phyloP scores from a whole-genome alignment of 225 moss, liverwort and hornwort species.

The Pseudisothecium myosuroides region DNA sequence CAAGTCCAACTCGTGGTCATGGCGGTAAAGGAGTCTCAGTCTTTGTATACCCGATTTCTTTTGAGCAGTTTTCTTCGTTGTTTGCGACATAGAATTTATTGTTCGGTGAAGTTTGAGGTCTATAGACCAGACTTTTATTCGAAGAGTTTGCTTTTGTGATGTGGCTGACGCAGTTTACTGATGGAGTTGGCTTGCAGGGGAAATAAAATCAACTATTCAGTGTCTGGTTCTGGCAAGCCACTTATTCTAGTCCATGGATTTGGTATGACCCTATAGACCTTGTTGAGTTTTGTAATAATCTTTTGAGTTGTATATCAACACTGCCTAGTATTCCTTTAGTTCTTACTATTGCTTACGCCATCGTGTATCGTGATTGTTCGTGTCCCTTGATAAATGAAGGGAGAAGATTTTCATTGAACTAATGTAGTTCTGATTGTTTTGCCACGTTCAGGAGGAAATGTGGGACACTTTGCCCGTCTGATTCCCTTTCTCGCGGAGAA shows the following conservation, averaged over 20 bases:
- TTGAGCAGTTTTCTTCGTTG: not conserved
- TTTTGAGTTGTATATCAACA: not conserved
- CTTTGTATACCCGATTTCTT: not conserved
- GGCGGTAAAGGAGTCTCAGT: slow-evolving; percentile 34
- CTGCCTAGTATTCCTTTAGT: not conserved
- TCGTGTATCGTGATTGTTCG: not conserved
- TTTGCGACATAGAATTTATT: not conserved
- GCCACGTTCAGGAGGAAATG: slow-evolving; percentile 65
- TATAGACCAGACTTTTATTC: not conserved
- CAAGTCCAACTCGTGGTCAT: slow-evolving; percentile 66
- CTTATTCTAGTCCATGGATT: slow-evolving; percentile 94
- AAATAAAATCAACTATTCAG: slow-evolving; percentile 75
- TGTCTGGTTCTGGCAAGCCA: slow-evolving; percentile 87
- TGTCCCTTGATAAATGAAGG: not conserved
- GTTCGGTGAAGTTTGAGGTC: not conserved
- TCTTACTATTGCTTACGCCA: not conserved
- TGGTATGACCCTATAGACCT: slow-evolving; percentile 26
- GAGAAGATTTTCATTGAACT: not conserved
- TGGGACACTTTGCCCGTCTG: slow-evolving; percentile 80
- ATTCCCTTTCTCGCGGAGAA: slow-evolving; percentile 80
- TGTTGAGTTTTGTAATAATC: not conserved
- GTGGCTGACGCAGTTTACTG: not conserved
- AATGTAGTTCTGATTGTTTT: not conserved
- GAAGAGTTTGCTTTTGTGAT: not conserved
- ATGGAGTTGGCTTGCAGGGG: slow-evolving; percentile 36